Evolutionary conservation across 148 eudicot species (phyloP), one percentile per base, ranked within the genome.

Genomic region (Rhododendron griersonianum): DNA sequence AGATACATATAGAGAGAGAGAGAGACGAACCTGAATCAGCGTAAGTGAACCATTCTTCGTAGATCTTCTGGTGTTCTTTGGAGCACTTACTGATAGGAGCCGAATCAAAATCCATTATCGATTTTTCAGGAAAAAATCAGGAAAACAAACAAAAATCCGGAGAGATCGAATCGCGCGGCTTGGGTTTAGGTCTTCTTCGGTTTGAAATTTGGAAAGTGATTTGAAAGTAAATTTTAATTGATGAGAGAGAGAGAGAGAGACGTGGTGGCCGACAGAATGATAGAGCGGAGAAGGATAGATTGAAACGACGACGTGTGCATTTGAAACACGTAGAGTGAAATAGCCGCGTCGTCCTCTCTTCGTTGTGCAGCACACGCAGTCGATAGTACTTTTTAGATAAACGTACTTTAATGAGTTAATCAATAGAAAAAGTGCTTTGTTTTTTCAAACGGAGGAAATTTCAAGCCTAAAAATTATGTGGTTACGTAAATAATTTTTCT

Each of bases 1-100:
- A 35, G 19, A 35, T 1, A n/a, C n/a, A n/a, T n/a, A n/a, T n/a
- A n/a, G n/a, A n/a, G n/a, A n/a, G n/a, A n/a, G n/a, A n/a, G n/a
- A n/a, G 7, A 57, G 55, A 78, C 19, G 35, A 30, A 92, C 98
- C 98, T 87, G 93, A 87, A 93, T 95, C 96, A 48, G 95, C 95
- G 83, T 25, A 89, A 88, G 87, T 78, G 80, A 95, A 95, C 98
- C 96, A 95, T 10, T 88, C 87, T 37, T 90, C 92, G 61, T 93
- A 95, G 85, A 90, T 89, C 83, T 86, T 93, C 78, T 86, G 88
- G 57, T 93, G 91, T 82, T 94, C 93, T 75, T 91, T 91, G 28
- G 96, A 93, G 84, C 94, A 93, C 57, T 86, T 78, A 47, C 57
- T 23, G 51, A 78, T 88, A 39, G 93, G 86, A 81, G 89, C 86